Base-by-base conservation (phyloP, 495 filamentous ascomycete genomes). In the Choiromyces venosus region DNA sequence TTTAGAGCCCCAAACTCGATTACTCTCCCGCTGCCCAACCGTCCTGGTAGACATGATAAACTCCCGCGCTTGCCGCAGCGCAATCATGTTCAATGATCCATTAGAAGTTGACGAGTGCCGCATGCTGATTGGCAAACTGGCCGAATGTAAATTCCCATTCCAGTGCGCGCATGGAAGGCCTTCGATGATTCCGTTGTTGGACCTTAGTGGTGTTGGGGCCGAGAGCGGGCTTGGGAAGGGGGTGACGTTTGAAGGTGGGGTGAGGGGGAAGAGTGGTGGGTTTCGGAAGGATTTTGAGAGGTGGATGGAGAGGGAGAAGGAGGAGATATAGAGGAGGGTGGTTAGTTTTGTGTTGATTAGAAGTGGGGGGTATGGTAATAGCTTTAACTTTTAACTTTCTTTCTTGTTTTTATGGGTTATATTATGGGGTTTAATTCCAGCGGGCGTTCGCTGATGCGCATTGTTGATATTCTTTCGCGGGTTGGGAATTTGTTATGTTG, bases 11-110 rank as follows among this genome's bases (percentile, higher is more conserved):
- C 70, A 25, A 9, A 14, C 25, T 7, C 61, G 33, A 7, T 19
- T 36, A 3, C 68, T 70, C 21, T 36, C 37, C 9, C 25, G n/a
- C 21, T 74, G 75, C 40, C 39, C 79, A 82, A 33, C 84, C 84
- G 19, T 87, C 92, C 65, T 98, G n/a, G 68, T 96, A 52, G 93
- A 97, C 68, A 84, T 97, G 83, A 84, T 98, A 36, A 94, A 97
- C 77, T 96, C 93, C 7, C 88, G 93, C 52, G 91, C 95, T 12
- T 99, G 95, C 82, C 86, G 95, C 44, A 93, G 88, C 56, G 93
- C 95, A 9, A 91, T 98, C 82, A 99, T 99, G 95, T 99, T 99
- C 84, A 97, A 97, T 76, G 95, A 99, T 78, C 82, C 82, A 14
- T 80, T 98, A 65, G 86, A 84, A 1, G 70, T 84, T 1, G 85